phyloP scores from a whole-genome alignment of 176 grass and related monocot species.

The Aegilops longissima region DNA sequence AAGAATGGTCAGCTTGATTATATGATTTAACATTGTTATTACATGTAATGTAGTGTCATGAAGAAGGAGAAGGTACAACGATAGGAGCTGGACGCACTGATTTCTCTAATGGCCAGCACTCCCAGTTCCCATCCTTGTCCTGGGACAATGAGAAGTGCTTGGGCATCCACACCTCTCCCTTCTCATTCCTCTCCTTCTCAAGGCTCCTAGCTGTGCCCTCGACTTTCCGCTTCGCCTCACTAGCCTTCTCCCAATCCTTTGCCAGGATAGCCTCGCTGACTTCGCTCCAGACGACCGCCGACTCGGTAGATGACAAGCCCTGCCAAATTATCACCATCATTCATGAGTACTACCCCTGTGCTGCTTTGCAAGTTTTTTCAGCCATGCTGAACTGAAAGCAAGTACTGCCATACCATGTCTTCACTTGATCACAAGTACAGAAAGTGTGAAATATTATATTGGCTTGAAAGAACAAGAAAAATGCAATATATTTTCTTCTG shows the following conservation, averaged over 20 bases:
- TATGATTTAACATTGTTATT: constrained; percentile 18
- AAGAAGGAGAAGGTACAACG: constrained; percentile 20
- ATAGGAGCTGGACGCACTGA: constrained; percentile 60
- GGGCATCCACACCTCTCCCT: constrained; percentile 66
- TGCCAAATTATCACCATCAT: constrained; percentile 12
- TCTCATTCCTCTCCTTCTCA: constrained; percentile 54
- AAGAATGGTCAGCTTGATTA: constrained; percentile 17
- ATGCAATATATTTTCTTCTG: neutral
- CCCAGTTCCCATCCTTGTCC: constrained; percentile 66
- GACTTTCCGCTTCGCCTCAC: constrained; percentile 60
- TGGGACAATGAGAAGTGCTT: constrained; percentile 74
- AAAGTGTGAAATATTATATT: neutral
- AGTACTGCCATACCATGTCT: neutral
- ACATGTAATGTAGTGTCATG: constrained; percentile 30
- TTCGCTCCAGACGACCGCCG: constrained; percentile 65
- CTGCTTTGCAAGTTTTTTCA: neutral
- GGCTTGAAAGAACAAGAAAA: neutral
- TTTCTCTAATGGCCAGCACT: constrained; percentile 62
- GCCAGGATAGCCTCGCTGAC: constrained; percentile 59
- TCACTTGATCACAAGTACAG: neutral
- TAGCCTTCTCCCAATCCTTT: constrained; percentile 79
- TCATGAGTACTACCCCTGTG: neutral
- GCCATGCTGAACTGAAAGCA: neutral
- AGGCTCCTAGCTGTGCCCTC: constrained; percentile 74
- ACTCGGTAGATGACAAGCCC: constrained; percentile 58